Evolutionary conservation across 108 stramenopile species (phyloP).

Genomic region (Cylindrotheca closterium): DNA sequence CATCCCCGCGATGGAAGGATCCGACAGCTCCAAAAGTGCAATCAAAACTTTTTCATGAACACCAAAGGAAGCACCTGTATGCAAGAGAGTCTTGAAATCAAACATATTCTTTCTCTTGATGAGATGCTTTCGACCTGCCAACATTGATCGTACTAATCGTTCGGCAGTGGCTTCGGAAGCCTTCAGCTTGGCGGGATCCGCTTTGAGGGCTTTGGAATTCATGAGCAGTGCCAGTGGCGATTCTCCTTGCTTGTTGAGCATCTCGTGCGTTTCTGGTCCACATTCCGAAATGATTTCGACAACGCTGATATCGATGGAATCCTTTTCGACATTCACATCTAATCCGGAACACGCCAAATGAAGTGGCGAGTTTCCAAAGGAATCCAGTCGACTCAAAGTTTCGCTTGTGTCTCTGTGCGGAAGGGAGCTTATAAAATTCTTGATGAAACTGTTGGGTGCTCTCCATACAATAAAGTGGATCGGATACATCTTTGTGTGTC

Average conservation of each 20-base stretch:
- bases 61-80: constrained; percentile 47
- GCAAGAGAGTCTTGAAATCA: constrained; percentile 38
- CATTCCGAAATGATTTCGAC: constrained; percentile 37
- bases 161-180: constrained; percentile 18
- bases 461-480: constrained; percentile 50
- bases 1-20: constrained; percentile 5
- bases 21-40: constrained; percentile 27
- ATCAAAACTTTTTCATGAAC: constrained; percentile 46
- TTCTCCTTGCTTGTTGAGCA: constrained; percentile 55
- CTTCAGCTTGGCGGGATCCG: background rate
- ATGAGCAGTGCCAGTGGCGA: constrained; percentile 56
- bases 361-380: constrained; percentile 51
- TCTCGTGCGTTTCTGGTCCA: constrained; percentile 38
- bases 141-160: constrained; percentile 9
- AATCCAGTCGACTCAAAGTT: constrained; percentile 24
- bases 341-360: constrained; percentile 55
- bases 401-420: constrained; percentile 17
- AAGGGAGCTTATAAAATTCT: constrained; percentile 40
- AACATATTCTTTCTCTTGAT: constrained; percentile 27
- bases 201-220: constrained; percentile 36
- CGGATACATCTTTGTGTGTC: constrained; percentile 4
- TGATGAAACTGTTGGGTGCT: constrained; percentile 40
- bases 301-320: constrained; percentile 18
- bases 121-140: constrained; percentile 10
- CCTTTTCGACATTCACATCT: constrained; percentile 4